Evolutionary conservation across 139 green algal genomes (phyloP), one percentile per base, ranked within the genome.

Genomic region (Tetradesmus lagerheimii): DNA sequence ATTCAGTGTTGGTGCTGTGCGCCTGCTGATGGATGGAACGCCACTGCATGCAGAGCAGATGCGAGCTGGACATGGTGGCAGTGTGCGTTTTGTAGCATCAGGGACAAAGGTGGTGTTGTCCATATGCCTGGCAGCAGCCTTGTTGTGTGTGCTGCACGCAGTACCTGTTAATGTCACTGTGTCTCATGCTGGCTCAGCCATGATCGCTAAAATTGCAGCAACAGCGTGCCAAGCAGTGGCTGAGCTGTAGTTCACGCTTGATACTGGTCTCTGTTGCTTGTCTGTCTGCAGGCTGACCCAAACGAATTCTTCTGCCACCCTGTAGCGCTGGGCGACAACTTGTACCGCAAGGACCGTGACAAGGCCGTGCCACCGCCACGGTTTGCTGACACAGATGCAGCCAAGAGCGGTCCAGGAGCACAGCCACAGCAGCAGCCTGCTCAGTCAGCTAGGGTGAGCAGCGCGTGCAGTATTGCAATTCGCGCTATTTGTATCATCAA

Each of bases 281-380:
- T 4, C n/a, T 5, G 45, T 71, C 25, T n/a, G 50, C 93, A 95
- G 93, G 88, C 92, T 29, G 91, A 94, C 38, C 77, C 84, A 0
- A 75, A 67, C 12, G 93, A 96, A 83, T 95, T 96, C 89, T 96
- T 95, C 92, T 92, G 94, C 64, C 94, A 96, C 90, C 93, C 94
- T 4, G 90, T 89, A 23, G 85, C 89, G 0, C 93, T 95, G 37
- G 94, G 94, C 15, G 89, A 91, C 87, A 96, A 96, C 91, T 89
- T 96, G 76, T 96, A 96, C 90, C 90, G 91, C 82, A 94, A 95
- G 87, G 89, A 92, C 35, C 81, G 94, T 14, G 14, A 88, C 34
- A 91, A 92, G 87, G 92, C 94, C 37, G 90, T 93, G 50, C 93
- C 93, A 34, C 93, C 93, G 29, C 81, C 83, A 18, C 77, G 90